These are phyloP conservation scores for Apiospora malaysiana DNA, from an alignment of 2,329 filamentous ascomycete genomes.

Conservation along the genomic window DNA sequence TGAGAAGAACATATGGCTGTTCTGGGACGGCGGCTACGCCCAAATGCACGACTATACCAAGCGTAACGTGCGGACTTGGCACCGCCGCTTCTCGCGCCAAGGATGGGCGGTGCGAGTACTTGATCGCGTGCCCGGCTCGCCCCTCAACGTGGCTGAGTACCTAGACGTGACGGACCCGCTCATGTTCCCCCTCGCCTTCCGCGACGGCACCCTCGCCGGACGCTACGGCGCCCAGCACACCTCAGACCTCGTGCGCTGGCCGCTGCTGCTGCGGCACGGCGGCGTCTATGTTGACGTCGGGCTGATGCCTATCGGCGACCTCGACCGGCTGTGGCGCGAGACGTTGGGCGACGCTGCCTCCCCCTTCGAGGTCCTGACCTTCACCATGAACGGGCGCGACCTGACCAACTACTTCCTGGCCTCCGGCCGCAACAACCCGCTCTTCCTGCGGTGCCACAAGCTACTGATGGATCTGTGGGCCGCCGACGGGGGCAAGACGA, in stretches of 20 bases:
- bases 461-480: slow-evolving; percentile 60
- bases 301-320: slow-evolving; percentile 61
- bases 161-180: slow-evolving; percentile 50
- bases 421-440: slow-evolving; percentile 44
- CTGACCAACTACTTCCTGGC: slow-evolving; percentile 59
- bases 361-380: slow-evolving; percentile 54
- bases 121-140: slow-evolving; percentile 49
- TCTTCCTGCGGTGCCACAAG: slow-evolving; percentile 53
- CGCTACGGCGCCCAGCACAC: slow-evolving; percentile 58
- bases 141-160: slow-evolving; percentile 54
- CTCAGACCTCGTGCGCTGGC: slow-evolving; percentile 63
- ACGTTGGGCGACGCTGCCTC: slow-evolving; percentile 53
- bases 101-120: slow-evolving; percentile 62
- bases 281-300: slow-evolving; percentile 65
- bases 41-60: slow-evolving; percentile 57
- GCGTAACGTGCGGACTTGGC: slow-evolving; percentile 59
- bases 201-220: slow-evolving; percentile 54
- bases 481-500: slow-evolving; percentile 47
- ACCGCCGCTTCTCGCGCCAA: slow-evolving; percentile 55
- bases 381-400: slow-evolving; percentile 44
- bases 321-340: slow-evolving; percentile 58
- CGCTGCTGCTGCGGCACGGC: slow-evolving; percentile 61
- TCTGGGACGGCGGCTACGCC: slow-evolving; percentile 59
- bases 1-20: slow-evolving; percentile 64
- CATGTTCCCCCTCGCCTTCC: slow-evolving; percentile 56